Evolutionary conservation across 441 rosid species (phyloP), one percentile per base, ranked within the genome.

Genomic region (Euphorbia celastroides): DNA sequence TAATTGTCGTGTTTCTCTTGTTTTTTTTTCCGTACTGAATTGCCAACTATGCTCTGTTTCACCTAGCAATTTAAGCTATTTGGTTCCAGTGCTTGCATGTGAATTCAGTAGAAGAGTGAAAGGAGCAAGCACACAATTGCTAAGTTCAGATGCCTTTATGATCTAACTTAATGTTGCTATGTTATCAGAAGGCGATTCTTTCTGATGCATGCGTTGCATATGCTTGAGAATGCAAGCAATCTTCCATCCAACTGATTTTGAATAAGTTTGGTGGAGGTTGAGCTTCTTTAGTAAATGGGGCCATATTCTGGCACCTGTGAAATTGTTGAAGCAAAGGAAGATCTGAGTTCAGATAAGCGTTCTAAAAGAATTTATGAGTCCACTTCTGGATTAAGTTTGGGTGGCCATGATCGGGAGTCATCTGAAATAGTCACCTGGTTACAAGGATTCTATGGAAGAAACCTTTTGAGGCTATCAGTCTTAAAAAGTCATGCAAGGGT

Each of bases 381-480:
- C 1, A 75, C 78, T 66, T 72, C 84, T 56, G 90, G 87, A 54
- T 71, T 83, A 23, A 75, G 67, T 32, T 71, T 63, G 0, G 79
- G 74, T 70, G 84, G 76, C 62, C 82, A 73, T 48, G 86, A 77
- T 60, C 44, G 46, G 57, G 84, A 85, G 73, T 75, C 77, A 63
- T 81, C 83, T 57, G 75, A 79, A 50, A 82, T 87, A n/a, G 52
- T 86, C 78, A 67, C 66, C 80, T 64, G 90, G 84, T 34, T 76
- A 71, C 71, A 84, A 76, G 66, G 89, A 83, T 66, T 90, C 90
- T 72, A 70, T 88, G 14, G 93, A 84, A 75, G 84, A 85, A 78
- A 96, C 95, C 90, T 73, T 90, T 93, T 68, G 89, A 86, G 76
- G 84, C 96, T n/a, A 81, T 93, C 36, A 70, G 78, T 72, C 75